Evolutionary conservation across 169 alveolate species (phyloP), one percentile per base, ranked within the genome.

Genomic region (Plasmodium sp.): DNA sequence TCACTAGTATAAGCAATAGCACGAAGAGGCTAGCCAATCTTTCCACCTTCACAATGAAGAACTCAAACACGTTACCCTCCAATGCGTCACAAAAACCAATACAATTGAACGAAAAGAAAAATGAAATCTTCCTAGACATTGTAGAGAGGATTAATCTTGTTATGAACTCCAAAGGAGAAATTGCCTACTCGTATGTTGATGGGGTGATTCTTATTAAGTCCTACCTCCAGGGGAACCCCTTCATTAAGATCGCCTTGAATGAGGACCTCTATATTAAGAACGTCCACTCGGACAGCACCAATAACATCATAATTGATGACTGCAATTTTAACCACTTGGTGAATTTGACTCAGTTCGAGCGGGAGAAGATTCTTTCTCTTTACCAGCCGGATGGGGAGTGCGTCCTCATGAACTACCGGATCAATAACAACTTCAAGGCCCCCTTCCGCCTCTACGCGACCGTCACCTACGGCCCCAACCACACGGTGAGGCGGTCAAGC

Each of bases 371-470:
- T 3, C 94, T 98, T 43, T 96, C 98, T 75, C 98, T 99, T 79
- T 86, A 95, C 45, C 99, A 99, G 10, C 99, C 99, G 2, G 99
- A 98, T 90, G 99, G 99, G n/a, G 99, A 98, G 93, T 98, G 98
- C 83, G 97, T 98, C 84, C 98, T 98, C 43, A 98, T 99, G 99
- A 98, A 99, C 92, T 99, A 99, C 94, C 95, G 99, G 88, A 97
- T 98, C 33, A 92, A 97, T 12, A 95, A 94, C 54, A 97, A 96
- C 22, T 83, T 93, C 39, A 85, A 93, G n/a, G 97, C 96, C 0
- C 98, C 98, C 18, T 97, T 97, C 92, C 92, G 96, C 90, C 62
- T 95, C 4, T 82, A 83, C 48, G 96, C 97, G 5, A 62, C 43
- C 12, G 48, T 96, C 14, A 74, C 81, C 18, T 91, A 83, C 36